phyloP scores from a whole-genome alignment of 2,329 filamentous ascomycete genomes.

The Colletotrichum chrysophilum region DNA sequence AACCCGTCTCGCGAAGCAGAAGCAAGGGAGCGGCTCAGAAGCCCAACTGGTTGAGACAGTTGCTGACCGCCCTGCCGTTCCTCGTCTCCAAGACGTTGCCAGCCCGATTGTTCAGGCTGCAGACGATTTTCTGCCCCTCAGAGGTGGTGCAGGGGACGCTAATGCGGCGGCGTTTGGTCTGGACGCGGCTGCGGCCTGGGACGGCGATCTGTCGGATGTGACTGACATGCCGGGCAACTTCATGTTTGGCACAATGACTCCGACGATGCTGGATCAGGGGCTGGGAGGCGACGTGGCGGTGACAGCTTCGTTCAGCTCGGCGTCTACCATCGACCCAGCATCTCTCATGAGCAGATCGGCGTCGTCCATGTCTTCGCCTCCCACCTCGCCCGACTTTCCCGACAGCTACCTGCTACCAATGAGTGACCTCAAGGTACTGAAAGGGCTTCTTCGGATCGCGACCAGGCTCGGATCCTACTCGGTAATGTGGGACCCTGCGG shows the following conservation, averaged over 20 bases:
- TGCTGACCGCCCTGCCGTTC: neutral
- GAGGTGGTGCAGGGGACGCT: neutral
- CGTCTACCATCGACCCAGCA: slow-evolving; percentile 17
- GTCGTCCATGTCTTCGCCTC: slow-evolving; percentile 17
- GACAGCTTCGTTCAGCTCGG: neutral
- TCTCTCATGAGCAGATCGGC: neutral
- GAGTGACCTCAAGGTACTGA: slow-evolving; percentile 52
- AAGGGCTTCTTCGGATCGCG: slow-evolving; percentile 52
- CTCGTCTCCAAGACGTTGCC: neutral
- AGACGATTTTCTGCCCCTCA: neutral
- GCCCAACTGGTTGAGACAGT: neutral
- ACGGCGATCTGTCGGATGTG: neutral
- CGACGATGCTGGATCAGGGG: neutral
- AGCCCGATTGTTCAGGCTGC: neutral
- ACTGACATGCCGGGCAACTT: neutral
- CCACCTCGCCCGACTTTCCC: slow-evolving; percentile 30
- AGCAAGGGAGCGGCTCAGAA: neutral
- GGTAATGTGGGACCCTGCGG: slow-evolving; percentile 50
- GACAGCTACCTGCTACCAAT: slow-evolving; percentile 56
- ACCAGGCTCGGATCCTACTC: slow-evolving; percentile 46
- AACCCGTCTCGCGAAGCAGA: slow-evolving; percentile 2
- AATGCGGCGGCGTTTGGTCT: neutral
- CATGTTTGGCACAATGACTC: neutral
- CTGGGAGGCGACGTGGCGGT: neutral
- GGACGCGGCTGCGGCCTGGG: neutral